Evolutionary conservation across 2,329 filamentous ascomycete species (phyloP), one percentile per base, ranked within the genome.

Genomic region (Verruconis gallopava): DNA sequence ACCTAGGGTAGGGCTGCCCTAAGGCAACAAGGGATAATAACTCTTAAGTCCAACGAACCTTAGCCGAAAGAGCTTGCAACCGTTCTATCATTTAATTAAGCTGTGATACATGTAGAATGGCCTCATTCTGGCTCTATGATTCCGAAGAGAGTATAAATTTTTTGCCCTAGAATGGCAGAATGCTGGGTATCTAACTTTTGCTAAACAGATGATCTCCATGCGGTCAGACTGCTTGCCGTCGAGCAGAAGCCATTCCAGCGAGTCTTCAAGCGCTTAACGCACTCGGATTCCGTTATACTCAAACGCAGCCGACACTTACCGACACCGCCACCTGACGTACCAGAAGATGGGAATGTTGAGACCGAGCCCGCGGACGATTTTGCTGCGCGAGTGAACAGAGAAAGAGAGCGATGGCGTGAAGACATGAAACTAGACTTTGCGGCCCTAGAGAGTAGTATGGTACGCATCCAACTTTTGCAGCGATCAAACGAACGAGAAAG

Each of bases 201-300:
- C 38, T 14, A 3, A 25, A 5, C 52, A 78, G 80, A 85, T 59
- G 79, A 85, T 48, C 78, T 95, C 28, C 89, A 95, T 67, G 89
- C 88, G 55, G 73, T 74, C 21, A 84, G 89, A 33, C 80, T 95
- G 3, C 73, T 95, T 28, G 83, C 84, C 48, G 81, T 95, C 47
- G 89, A 96, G 67, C 85, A 93, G 56, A 86, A 86, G 45, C 85
- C 86, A 1, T 95, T 93, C 67, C 85, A 85, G 59, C 81, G 88
- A 46, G 77, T 95, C 46, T 84, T 83, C 17, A 86, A 86, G 62
- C 80, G 83, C 21, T 74, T 96, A 5, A 70, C 84, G 4, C 71
- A 74, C 17, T 73, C 81, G 13, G 75, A 77, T 42, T 75, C 79
- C 15, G 69, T 85, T 21, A 68, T 81, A 14, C 65, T 69, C 45